phyloP scores from a whole-genome alignment of 2,329 filamentous ascomycete genomes.

The Penicillium griseofulvum region DNA sequence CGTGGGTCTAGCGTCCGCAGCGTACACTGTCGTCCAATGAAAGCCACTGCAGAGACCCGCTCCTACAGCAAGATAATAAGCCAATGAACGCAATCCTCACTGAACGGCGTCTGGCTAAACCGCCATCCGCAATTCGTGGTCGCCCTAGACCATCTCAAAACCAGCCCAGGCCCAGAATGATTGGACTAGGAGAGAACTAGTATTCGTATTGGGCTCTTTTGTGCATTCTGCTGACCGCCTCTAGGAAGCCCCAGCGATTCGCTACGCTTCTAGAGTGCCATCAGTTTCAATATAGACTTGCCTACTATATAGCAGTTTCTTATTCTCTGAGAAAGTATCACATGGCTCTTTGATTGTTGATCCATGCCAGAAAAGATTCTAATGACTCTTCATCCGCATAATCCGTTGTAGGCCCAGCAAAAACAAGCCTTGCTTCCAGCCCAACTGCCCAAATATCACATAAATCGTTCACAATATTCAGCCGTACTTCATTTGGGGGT shows the following conservation, averaged over 20 bases:
- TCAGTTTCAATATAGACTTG: neutral
- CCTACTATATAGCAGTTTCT: neutral
- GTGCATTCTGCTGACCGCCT: neutral
- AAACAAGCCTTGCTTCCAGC: too few species aligned
- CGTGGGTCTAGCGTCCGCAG: neutral
- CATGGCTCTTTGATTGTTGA: neutral
- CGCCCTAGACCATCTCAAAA: conserved; percentile 3
- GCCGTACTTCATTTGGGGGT: too few species aligned
- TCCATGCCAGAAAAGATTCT: too few species aligned
- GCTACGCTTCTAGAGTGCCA: neutral
- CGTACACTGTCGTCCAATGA: neutral
- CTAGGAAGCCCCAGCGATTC: neutral
- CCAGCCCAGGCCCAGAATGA: conserved; percentile 7
- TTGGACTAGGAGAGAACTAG: conserved; percentile 9
- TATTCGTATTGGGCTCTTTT: neutral
- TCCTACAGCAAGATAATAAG: conserved; percentile 4
- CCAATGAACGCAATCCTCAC: conserved; percentile 4
- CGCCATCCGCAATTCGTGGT: too few species aligned
- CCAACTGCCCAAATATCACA: too few species aligned
- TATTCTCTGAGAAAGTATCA: too few species aligned
- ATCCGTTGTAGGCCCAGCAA: too few species aligned
- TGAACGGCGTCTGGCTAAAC: neutral
- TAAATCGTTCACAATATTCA: too few species aligned
- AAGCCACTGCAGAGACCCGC: neutral
- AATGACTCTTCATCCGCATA: too few species aligned